Percentiles rank a stretch among this genome's conserved stretches.
Conservation (phyloP, 2,329 filamentous ascomycete species). For the Pyrenophora teres region DNA sequence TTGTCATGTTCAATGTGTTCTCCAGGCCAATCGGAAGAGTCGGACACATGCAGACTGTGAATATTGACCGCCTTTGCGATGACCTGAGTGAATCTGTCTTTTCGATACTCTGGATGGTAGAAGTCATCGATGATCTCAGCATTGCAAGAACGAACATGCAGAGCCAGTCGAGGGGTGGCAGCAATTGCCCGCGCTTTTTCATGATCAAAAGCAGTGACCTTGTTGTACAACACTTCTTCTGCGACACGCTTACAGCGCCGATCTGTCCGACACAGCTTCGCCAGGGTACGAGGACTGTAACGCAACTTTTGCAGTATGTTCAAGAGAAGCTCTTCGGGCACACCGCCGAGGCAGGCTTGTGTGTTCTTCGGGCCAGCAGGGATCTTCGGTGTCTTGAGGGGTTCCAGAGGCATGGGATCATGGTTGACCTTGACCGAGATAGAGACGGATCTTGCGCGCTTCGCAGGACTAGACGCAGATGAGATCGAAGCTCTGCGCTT, state of each 20-base stretch:
- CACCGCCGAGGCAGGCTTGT: conserved; percentile 3
- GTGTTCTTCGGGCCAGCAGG: background rate
- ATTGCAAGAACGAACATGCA: background rate
- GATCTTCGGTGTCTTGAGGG: background rate
- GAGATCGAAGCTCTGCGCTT: conserved; percentile 9
- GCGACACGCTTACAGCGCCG: conserved; percentile 9
- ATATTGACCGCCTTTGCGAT: background rate
- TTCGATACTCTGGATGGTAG: fast-evolving
- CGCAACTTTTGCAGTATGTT: background rate
- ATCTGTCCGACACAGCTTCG: conserved; percentile 3
- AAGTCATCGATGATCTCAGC: background rate
- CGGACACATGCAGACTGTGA: background rate
- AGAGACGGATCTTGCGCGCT: background rate
- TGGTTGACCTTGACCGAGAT: background rate
- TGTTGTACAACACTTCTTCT: conserved; percentile 3
- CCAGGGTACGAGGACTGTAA: background rate
- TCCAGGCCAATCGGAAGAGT: no score
- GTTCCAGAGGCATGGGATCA: fast-evolving
- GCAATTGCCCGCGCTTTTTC: background rate
- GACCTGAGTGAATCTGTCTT: background rate
- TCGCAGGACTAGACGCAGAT: background rate
- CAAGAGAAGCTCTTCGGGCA: conserved; percentile 15
- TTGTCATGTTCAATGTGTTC: background rate
- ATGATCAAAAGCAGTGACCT: background rate
- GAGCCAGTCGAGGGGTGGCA: background rate